Evolutionary conservation across 2,329 filamentous ascomycete genomes (phyloP).

Genomic region (Xylaria multiplex): DNA sequence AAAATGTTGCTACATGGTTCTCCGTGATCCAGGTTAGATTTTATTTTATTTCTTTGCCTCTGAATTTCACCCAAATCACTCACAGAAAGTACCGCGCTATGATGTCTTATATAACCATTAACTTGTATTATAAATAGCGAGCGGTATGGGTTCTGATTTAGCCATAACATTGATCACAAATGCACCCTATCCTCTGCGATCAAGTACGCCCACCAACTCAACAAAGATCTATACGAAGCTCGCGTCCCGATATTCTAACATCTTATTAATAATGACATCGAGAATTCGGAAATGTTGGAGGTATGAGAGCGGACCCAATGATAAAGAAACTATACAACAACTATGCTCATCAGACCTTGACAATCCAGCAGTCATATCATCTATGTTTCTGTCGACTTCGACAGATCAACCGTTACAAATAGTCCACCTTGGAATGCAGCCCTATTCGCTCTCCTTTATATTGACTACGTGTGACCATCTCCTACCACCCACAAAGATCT

Average conservation of each 20-base stretch:
- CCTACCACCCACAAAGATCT: not conserved
- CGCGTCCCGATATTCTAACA: not conserved
- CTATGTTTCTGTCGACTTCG: not conserved
- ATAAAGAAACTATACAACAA: not conserved
- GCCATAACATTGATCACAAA: not conserved
- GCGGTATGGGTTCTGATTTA: not conserved
- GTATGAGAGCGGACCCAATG: constrained; percentile 14
- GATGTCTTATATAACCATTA: not conserved
- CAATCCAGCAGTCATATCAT: constrained; percentile 4
- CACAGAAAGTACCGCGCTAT: not conserved
- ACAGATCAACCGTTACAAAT: not conserved
- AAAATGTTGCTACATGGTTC: constrained; percentile 2
- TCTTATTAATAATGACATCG: constrained; percentile 18
- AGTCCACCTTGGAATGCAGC: not conserved
- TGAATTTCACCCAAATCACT: not conserved
- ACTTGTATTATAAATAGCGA: constrained; percentile 2
- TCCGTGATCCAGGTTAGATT: not conserved
- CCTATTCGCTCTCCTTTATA: not conserved
- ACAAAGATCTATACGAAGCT: not conserved
- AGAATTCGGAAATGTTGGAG: constrained; percentile 7
- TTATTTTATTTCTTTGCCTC: constrained; percentile 3
- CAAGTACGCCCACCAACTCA: not conserved
- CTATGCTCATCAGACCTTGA: constrained; percentile 18
- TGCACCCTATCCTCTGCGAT: not conserved
- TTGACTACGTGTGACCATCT: not conserved